Conservation (phyloP, 495 filamentous ascomycete genomes). For the Chaetomidium leptoderma region DNA sequence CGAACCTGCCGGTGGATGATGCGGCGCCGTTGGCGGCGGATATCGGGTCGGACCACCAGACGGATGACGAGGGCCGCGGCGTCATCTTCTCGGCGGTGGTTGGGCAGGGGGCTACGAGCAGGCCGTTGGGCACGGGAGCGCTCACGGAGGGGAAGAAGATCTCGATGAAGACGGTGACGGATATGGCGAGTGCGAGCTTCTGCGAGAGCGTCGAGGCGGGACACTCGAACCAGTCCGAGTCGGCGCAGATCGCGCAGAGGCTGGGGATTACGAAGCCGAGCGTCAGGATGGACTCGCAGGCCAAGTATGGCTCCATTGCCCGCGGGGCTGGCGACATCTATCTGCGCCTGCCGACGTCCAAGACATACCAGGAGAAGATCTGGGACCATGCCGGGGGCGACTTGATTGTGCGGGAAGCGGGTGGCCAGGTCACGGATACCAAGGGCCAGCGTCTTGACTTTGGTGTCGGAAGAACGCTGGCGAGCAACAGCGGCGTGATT, state of each 20-base stretch:
- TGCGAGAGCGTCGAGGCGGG: conserved; percentile 92
- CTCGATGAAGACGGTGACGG: conserved; percentile 67
- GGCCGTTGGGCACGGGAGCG: conserved; percentile 59
- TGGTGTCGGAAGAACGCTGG: conserved; percentile 76
- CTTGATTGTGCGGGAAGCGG: conserved; percentile 88
- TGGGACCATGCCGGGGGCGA: conserved; percentile 99
- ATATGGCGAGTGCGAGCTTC: conserved; percentile 76
- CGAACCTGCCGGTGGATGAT: conserved; percentile 86
- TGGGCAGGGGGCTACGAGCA: conserved; percentile 70
- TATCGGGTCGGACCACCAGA: conserved; percentile 64
- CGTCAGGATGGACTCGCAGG: conserved; percentile 94
- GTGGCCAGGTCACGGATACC: conserved; percentile 84
- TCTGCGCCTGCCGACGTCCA: conserved; percentile 74
- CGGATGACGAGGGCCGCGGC: conserved; percentile 63
- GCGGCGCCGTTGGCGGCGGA: conserved; percentile 58
- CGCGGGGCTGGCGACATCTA: conserved; percentile 93
- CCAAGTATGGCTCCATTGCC: conserved; percentile 96
- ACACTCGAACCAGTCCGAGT: conserved; percentile 83
- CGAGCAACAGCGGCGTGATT: conserved; percentile 86
- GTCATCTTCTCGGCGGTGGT: conserved; percentile 78
- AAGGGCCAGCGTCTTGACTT: conserved; percentile 79
- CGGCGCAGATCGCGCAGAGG: conserved; percentile 74
- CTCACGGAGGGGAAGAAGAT: conserved; percentile 62
- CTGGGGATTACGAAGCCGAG: conserved; percentile 80
- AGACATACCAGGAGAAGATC: conserved; percentile 96